Evolutionary conservation across 352 stramenopile genomes (phyloP), one percentile per base, ranked within the genome.

Genomic region (Pythium apleroticum): DNA sequence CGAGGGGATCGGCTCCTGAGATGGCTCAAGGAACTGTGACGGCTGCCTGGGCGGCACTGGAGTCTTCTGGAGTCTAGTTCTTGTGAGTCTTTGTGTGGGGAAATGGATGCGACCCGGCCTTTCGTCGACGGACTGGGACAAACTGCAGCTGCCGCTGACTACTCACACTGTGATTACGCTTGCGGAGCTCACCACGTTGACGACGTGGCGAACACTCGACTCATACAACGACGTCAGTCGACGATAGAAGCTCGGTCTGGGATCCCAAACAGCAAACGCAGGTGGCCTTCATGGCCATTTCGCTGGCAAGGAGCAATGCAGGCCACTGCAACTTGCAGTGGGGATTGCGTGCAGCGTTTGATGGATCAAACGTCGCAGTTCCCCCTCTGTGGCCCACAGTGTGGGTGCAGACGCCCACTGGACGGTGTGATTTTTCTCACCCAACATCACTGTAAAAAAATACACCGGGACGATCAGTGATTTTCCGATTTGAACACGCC

Each of bases 401-500:
- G n/a, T n/a, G n/a, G n/a, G n/a, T n/a, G n/a, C n/a, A n/a, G n/a
- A n/a, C n/a, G n/a, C n/a, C n/a, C n/a, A n/a, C n/a, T n/a, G n/a
- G n/a, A n/a, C 30, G 5, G 1, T 35, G 30, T 35, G 30, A 35
- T 35, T 41, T 41, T 41, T 41, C 33, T 41, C 33, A 41, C 33
- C 33, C 33, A 41, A 41, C 33, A 41, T 41, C 33, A 41, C 33
- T 46, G 37, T 22, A 14, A 46, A 46, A 46, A 46, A 46, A 22
- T 46, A 46, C 9, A 4, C 7, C 14, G 14, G 37, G 15, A 46
- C 37, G 4, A 46, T 46, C 37, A 46, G 37, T 57, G 52, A 57
- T 57, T 57, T 57, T 57, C 52, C 52, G 37, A 45, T 57, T 57
- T 57, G 52, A 17, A 30, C 25, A 35, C 20, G 48, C 14, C 17